Base-by-base conservation (phyloP, 169 alveolate genomes). In the Plasmodium reichenowi region DNA sequence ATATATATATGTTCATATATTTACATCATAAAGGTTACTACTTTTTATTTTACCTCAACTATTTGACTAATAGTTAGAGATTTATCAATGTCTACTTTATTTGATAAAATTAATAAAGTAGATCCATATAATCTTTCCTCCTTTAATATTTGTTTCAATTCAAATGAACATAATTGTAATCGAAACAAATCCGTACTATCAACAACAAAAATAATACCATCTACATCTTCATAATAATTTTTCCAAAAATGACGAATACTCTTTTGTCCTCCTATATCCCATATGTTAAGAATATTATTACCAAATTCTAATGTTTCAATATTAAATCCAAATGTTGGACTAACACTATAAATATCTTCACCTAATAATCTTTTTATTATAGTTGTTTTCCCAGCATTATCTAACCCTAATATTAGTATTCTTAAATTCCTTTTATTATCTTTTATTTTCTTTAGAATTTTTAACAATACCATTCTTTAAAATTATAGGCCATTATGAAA, bases 241-340 rank as follows among this genome's bases (percentile, higher is more conserved):
- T 99, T 94, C 99, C 99, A 99, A 78, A 97, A 98, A 45, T 99
- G 96, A 72, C 99, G 93, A 66, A 99, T 98, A 17, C 99, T 95
- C 66, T 97, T 96, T 94, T 99, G 99, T 17, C 99, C 99, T n/a
- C 99, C 99, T 15, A 99, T 98, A 93, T 99, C 99, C 99, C 99
- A 99, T 67, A 97, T 93, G 94, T 98, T 98, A 22, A 98, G 91
- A 62, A 83, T 62, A 70, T 88, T 91, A 91, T 91, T 92, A 70
- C 97, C 88, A 78, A 95, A 96, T 74, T 96, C 93, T 52, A 97
- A 91, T 22, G 99, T 94, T 89, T 97, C 96, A 13, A 98, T 97
- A 78, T 96, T 96, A 89, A 98, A 98, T 8, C 99, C 99, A 60
- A 97, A 95, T 38, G 99, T 98, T 7, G 99, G 99, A 66, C 96